Evolutionary conservation across 768 basidiomycete genomes (phyloP), one percentile per base, ranked within the genome.

Genomic region (Galerina sulciceps): DNA sequence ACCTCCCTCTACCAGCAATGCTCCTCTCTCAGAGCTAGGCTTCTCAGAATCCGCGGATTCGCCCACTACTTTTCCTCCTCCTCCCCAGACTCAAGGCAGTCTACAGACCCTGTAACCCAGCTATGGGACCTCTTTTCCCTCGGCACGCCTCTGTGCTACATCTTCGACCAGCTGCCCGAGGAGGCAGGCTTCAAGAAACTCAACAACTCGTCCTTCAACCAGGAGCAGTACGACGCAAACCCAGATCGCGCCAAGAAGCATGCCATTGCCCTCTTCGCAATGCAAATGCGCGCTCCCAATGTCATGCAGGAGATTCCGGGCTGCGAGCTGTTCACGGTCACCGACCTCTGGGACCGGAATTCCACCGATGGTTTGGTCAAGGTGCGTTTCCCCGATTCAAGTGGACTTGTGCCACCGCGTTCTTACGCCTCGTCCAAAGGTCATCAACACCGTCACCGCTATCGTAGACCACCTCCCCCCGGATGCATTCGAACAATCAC

Each of bases 351-450:
- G 85, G 87, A 91, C 68, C 85, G 91, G 45, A 90, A 93, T 65
- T 94, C 94, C 37, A 97, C 93, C 5, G 94, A 96, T 66, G 94
- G 94, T 4, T 80, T 99, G 60, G 96, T 98, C 69, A 97, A 97
- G 87, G 96, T 96, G 54, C 61, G 83, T 74, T 60, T 43, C 38
- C 26, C 23, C 35, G 26, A 50, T 26, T 38, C 15, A 42, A 49
- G 59, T 58, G 44, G 31, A 3, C 53, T 56, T n/a, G 23, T 26
- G 52, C 41, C 44, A 20, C 43, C 35, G 62, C 61, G n/a, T 37
- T n/a, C 56, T 62, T 50, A 57, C 51, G 18, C 38, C 6, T 41
- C 23, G 15, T 42, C 53, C 41, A 20, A n/a, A 96, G 94, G 94
- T 96, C 44, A 87, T 96, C 60, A 88, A 90, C 72, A 91, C 91